Evolutionary conservation across 495 filamentous ascomycete genomes (phyloP), one percentile per base, ranked within the genome.

Genomic region (Aspergillus coremiiformis): DNA sequence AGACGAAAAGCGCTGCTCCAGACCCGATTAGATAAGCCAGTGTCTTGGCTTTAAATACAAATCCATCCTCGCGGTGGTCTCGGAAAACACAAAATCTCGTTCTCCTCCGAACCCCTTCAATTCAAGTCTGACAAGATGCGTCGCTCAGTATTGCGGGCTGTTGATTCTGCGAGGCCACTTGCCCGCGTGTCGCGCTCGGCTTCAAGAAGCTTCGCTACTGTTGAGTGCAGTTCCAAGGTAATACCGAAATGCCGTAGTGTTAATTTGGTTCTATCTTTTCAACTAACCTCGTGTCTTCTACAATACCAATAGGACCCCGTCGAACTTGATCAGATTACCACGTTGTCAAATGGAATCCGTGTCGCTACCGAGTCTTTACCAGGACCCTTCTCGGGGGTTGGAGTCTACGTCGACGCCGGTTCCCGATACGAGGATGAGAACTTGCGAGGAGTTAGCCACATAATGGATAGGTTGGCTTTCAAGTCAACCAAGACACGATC

Each of bases 341-440:
- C 83, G 7, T 82, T 99, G 22, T 76, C 90, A 45, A 99, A 99
- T 81, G 93, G 93, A 62, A 69, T 97, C 50, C 87, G 93, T 33
- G 90, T 99, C 44, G 93, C 93, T 15, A 95, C 92, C 39, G 93
- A 99, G 63, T 90, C 93, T 50, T 78, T 97, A 17, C 93, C 94
- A 3, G 93, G 95, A 30, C 88, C 90, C 62, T 99, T 99, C 70
- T 87, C 92, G 7, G 93, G 89, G 44, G 82, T 99, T 22, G 93
- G 93, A 46, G 91, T 99, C 24, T 99, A 95, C 70, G 83, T 99
- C 69, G 92, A 97, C 68, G 90, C 90, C 30, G 93, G 93, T 9
- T 99, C 93, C 27, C 82, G 93, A 52, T 97, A 94, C 70, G 93
- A 99, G 69, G 93, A 84, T 61, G 77, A 85, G 14, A 84, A 82